Percentiles rank a stretch among this genome's conserved stretches.
Evolutionary conservation across 306 rosid genomes (phyloP).

Genomic region (Castanea mollissima): DNA sequence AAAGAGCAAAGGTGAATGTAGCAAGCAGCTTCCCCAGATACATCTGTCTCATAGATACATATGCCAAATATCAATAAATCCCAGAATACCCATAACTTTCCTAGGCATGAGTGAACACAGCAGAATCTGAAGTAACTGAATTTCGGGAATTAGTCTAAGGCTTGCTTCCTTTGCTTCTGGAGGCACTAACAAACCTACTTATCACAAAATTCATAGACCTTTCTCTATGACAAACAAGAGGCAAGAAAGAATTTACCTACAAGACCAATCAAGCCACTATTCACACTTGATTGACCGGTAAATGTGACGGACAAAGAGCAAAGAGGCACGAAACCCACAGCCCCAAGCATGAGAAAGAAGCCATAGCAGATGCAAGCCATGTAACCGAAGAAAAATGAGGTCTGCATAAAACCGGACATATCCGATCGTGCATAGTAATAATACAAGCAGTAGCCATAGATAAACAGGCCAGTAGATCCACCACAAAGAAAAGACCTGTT

Average conservation of each 20-base stretch:
- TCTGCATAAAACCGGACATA: constrained; percentile 97
- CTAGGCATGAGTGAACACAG: constrained; percentile 32
- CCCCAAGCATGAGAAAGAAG: constrained; percentile 96
- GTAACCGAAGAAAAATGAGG: constrained; percentile 96
- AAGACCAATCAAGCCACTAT: constrained; percentile 39
- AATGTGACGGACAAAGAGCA: constrained; percentile 91
- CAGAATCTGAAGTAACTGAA: constrained; percentile 23
- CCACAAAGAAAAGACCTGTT: constrained; percentile 90
- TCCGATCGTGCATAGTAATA: constrained; percentile 91
- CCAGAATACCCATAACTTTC: constrained; percentile 38
- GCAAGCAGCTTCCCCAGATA: constrained; percentile 31
- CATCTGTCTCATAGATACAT: constrained; percentile 38
- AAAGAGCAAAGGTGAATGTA: constrained; percentile 19
- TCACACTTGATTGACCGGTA: constrained; percentile 99
- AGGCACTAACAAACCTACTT: constrained; percentile 51
- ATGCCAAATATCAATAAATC: constrained; percentile 33
- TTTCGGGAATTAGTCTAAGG: constrained; percentile 19
- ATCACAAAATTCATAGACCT: constrained; percentile 31
- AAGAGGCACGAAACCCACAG: constrained; percentile 84
- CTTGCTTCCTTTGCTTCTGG: constrained; percentile 37
- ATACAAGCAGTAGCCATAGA: constrained; percentile 93
- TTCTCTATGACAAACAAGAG: constrained; percentile 32
- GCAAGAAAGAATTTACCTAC: constrained; percentile 19
- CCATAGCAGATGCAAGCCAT: constrained; percentile 99
- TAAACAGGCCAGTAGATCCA: constrained; percentile 97